Evolutionary conservation across 164 flowering plant species (phyloP), one percentile per base, ranked within the genome.

Genomic region (Vitis rupestris): DNA sequence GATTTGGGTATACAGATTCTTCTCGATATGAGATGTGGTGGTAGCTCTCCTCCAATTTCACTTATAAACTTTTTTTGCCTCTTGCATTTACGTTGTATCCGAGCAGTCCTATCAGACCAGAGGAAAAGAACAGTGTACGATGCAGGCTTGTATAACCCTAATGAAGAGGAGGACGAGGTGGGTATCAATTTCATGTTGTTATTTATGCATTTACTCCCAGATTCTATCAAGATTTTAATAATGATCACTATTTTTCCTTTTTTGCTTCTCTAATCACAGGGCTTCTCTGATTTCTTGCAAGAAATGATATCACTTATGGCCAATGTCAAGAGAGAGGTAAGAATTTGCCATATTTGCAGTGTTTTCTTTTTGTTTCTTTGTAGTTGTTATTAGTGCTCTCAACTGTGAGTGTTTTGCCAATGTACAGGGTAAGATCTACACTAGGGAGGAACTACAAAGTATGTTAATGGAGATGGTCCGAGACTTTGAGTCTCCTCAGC

Each of bases 91-190:
- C 44, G 8, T 58, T 74, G 54, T 37, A 37, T 37, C 44, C 44
- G 2, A 59, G 61, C 84, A 90, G 97, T 91, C 15, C 71, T 93
- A 37, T 93, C 97, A 9, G 97, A 91, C 73, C 67, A 71, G 65
- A 83, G 72, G 64, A 89, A 89, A 75, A 88, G 93, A 63, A 74
- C 67, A 8, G 10, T 89, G 81, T 93, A 93, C 64, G 91, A 93
- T 74, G 86, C 87, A 8, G 97, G 97, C 11, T 64, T 93, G n/a
- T 86, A 86, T 61, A 77, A 84, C 48, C 82, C 82, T 23, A 69
- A 82, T 16, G 87, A 88, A 1, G 92, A 87, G 15, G 85, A 85
- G 4, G 90, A 87, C 8, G 92, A 88, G 78, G 94, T 82, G 66
- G 19, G 74, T 66, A 13, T 19, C 27, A 8, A 4, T 8, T 27